Percentiles rank a stretch among this genome's conserved stretches.
phyloP scores from a whole-genome alignment of 495 filamentous ascomycete species.

The Aspergillus sclerotiicarbonarius region DNA sequence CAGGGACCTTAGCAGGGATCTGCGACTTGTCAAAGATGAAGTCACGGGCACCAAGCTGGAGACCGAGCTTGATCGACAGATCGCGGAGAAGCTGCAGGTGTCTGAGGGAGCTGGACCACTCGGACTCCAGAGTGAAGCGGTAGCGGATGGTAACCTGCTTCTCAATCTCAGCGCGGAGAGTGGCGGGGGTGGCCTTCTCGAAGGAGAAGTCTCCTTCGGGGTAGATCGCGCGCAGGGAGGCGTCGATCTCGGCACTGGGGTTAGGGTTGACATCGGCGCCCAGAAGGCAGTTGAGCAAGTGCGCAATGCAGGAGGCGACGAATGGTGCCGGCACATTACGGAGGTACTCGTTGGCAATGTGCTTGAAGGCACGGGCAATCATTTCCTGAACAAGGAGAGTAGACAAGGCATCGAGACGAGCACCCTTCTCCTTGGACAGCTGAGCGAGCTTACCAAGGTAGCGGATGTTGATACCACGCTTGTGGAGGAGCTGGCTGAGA shows the following conservation, averaged over 20 bases:
- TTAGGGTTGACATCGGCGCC: slow-evolving; percentile 72
- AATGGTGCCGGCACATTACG: slow-evolving; percentile 77
- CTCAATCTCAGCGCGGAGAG: slow-evolving; percentile 66
- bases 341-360: slow-evolving; percentile 76
- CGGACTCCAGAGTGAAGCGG: slow-evolving; percentile 65
- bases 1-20: slow-evolving; percentile 36
- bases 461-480: slow-evolving; percentile 94
- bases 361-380: slow-evolving; percentile 91
- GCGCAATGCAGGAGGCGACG: slow-evolving; percentile 71
- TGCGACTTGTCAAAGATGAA: slow-evolving; percentile 65
- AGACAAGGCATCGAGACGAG: slow-evolving; percentile 72
- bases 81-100: slow-evolving; percentile 87
- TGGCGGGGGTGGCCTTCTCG: slow-evolving; percentile 69
- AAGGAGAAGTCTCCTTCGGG: slow-evolving; percentile 81
- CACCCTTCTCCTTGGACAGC: slow-evolving; percentile 62
- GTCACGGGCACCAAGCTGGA: slow-evolving; percentile 81
- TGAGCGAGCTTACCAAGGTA: slow-evolving; percentile 84
- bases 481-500: slow-evolving; percentile 84
- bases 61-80: slow-evolving; percentile 81
- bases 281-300: slow-evolving; percentile 92
- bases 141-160: slow-evolving; percentile 70
- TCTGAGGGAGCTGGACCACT: slow-evolving; percentile 64
- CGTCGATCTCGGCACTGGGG: slow-evolving; percentile 75
- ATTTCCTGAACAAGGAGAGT: slow-evolving; percentile 84
- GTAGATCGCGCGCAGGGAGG: slow-evolving; percentile 69